A percentile compares a stretch with the other conserved stretches of the same genome.
These are phyloP conservation scores for Grosmannia huntii DNA, from an alignment of 2,329 filamentous ascomycete genomes.

Conservation along the genomic window DNA sequence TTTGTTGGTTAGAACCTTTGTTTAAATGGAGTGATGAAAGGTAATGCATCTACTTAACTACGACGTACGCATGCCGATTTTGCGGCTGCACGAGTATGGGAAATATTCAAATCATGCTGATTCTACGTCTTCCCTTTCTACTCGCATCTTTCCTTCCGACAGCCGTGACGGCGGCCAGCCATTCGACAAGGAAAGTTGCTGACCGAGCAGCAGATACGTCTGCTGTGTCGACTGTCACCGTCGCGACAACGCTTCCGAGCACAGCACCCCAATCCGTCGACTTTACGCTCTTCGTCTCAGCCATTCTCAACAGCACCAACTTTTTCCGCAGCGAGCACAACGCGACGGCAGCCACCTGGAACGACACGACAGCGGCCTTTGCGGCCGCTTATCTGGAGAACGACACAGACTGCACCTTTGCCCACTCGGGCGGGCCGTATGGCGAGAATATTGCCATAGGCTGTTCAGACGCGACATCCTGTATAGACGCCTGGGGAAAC, in stretches of 20 bases:
- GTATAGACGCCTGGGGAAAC: conserved; percentile 54
- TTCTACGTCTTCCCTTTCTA: neutral
- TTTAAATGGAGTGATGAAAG: neutral
- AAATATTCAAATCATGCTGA: neutral
- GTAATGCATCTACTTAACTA: neutral
- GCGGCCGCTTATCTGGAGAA: conserved; percentile 36
- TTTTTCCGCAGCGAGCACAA: conserved; percentile 50
- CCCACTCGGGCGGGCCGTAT: conserved; percentile 48
- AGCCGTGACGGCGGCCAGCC: neutral
- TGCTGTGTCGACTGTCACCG: conserved; percentile 19
- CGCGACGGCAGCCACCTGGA: conserved; percentile 48
- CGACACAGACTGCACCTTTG: conserved; percentile 30
- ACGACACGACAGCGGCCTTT: conserved; percentile 44
- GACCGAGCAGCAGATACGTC: too few species aligned
- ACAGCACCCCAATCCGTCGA: conserved; percentile 23
- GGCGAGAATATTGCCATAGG: conserved; percentile 67
- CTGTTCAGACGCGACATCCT: conserved; percentile 40
- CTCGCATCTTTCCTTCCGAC: neutral
- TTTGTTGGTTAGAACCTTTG: neutral
- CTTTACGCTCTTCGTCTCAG: conserved; percentile 29
- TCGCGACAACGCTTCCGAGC: conserved; percentile 21
- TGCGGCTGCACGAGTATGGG: neutral
- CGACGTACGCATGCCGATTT: neutral
- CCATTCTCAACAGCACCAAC: conserved; percentile 56
- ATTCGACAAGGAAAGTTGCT: too few species aligned